Evolutionary conservation across 2,329 filamentous ascomycete species (phyloP).

Genomic region (Talaromyces sp.): DNA sequence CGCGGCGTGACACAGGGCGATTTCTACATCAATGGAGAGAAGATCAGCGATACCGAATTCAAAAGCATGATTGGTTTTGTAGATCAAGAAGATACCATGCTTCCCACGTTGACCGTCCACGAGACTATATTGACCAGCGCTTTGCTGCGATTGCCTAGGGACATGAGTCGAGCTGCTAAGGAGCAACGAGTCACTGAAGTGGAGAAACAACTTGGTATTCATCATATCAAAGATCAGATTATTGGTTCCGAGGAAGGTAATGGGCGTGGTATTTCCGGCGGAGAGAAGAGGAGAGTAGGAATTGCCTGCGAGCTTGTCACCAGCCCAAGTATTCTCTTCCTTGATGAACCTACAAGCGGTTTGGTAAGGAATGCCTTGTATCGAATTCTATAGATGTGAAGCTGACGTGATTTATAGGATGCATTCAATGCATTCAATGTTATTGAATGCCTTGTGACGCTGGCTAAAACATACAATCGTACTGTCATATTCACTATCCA

Average conservation of each 20-base stretch:
- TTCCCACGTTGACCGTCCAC: slow-evolving; percentile 92
- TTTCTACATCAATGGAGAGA: slow-evolving; percentile 91
- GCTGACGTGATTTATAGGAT: slow-evolving; percentile 49
- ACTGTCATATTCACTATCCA: slow-evolving; percentile 99
- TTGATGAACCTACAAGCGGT: slow-evolving; percentile 95
- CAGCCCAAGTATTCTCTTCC: slow-evolving; percentile 91
- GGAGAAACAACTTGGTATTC: slow-evolving; percentile 90
- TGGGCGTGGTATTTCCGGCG: slow-evolving; percentile 91
- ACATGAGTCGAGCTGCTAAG: slow-evolving; percentile 85
- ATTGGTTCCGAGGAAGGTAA: slow-evolving; percentile 95
- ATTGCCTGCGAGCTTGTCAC: slow-evolving; percentile 98
- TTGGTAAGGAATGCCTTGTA: slow-evolving; percentile 41
- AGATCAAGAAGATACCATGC: slow-evolving; percentile 95
- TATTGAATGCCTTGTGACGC: slow-evolving; percentile 86
- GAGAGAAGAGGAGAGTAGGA: slow-evolving; percentile 90
- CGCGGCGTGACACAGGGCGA: slow-evolving; percentile 71
- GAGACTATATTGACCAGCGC: slow-evolving; percentile 96
- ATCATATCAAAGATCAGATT: slow-evolving; percentile 86
- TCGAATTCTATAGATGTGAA: not conserved
- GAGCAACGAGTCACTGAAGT: slow-evolving; percentile 88
- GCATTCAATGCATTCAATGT: slow-evolving; percentile 98
- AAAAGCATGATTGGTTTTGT: slow-evolving; percentile 93
- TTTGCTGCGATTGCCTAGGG: slow-evolving; percentile 79
- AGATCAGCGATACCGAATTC: slow-evolving; percentile 76
- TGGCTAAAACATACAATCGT: slow-evolving; percentile 93